Evolutionary conservation across 2,329 filamentous ascomycete genomes (phyloP), one percentile per base, ranked within the genome.

Genomic region (Escovopsis sp.): DNA sequence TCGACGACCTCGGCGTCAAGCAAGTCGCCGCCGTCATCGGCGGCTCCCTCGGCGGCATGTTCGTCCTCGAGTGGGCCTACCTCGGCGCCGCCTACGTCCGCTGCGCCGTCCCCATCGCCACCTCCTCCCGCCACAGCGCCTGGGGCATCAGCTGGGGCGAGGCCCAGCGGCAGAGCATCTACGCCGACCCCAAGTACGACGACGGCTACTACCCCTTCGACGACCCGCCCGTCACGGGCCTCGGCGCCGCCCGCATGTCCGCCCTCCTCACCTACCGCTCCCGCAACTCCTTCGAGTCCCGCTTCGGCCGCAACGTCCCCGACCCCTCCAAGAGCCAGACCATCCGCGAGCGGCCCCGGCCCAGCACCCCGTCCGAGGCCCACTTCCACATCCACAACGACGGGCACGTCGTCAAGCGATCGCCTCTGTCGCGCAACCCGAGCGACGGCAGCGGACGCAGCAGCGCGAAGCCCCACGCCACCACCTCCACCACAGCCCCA

Each of bases 101-200:
- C 44, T 76, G 69, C 44, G 76, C 90, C 45, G 78, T 90, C 9
- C 80, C 84, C 12, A 88, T 92, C 47, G 84, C 84, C 16, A 90
- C 84, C 5, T 88, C 83, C 7, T 83, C 80, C 46, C 68, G 79
- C 29, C 85, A 90, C 56, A 88, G 82, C 48, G 84, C 84, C 5
- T 92, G 84, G 84, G 79, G 84, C 17, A 92, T 90, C 49, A 87
- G 80, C 57, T 92, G 84, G 84, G 83, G 82, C 29, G 84, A 90
- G 54, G 83, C 83, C 4, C 84, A 92, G 55, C 70, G 84, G 35
- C 83, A 90, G 60, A 87, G 81, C 67, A 96, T 98, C 54, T 98
- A 96, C 60, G 87, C 85, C 27, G 90, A 98, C 54, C 90, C 90
- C 23, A 96, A 94, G 62, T 98, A 98, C 56, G 86, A 94, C 42